Evolutionary conservation across 768 basidiomycete genomes (phyloP).

Genomic region (Russula ochroleuca): DNA sequence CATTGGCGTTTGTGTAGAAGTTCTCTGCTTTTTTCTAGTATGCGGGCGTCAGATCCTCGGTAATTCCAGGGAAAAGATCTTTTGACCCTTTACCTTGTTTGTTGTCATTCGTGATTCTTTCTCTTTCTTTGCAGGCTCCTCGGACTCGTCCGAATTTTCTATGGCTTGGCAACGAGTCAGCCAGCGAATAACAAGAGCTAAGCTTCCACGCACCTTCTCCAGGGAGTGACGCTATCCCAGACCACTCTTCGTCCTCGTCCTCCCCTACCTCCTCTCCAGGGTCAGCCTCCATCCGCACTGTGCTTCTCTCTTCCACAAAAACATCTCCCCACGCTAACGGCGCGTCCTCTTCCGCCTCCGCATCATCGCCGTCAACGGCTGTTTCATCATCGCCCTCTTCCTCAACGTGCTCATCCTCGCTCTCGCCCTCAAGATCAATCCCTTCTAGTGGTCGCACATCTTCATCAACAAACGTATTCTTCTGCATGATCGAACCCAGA

Average conservation of each 20-base stretch:
- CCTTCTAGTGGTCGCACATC: slow-evolving; percentile 69
- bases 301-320: slow-evolving; percentile 49
- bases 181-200: slow-evolving; percentile 1
- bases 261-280: slow-evolving; percentile 32
- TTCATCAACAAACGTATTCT: slow-evolving; percentile 80
- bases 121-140: slow-evolving; percentile 34
- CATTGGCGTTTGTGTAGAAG: slow-evolving; percentile 81
- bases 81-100: slow-evolving; percentile 59
- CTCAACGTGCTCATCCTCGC: slow-evolving; percentile 30
- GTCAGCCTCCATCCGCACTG: slow-evolving; percentile 15
- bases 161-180: slow-evolving; percentile 30
- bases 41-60: slow-evolving; percentile 6
- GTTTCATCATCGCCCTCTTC: slow-evolving; percentile 42
- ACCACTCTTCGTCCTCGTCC: slow-evolving; percentile 30
- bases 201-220: slow-evolving; percentile 18
- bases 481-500: slow-evolving; percentile 80
- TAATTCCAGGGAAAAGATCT: slow-evolving; percentile 5
- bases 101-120: slow-evolving; percentile 83
- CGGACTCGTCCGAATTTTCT: slow-evolving; percentile 34
- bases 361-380: slow-evolving; percentile 39
- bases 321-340: slow-evolving; percentile 85
- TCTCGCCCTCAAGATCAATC: slow-evolving; percentile 35
- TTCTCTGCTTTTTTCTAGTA: slow-evolving; percentile 81
- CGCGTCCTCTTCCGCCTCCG: slow-evolving; percentile 36
- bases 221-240: slow-evolving; percentile 23